Base-by-base conservation (phyloP, 1,284 basidiomycete species). In the Lentinula novae-zelandiae region DNA sequence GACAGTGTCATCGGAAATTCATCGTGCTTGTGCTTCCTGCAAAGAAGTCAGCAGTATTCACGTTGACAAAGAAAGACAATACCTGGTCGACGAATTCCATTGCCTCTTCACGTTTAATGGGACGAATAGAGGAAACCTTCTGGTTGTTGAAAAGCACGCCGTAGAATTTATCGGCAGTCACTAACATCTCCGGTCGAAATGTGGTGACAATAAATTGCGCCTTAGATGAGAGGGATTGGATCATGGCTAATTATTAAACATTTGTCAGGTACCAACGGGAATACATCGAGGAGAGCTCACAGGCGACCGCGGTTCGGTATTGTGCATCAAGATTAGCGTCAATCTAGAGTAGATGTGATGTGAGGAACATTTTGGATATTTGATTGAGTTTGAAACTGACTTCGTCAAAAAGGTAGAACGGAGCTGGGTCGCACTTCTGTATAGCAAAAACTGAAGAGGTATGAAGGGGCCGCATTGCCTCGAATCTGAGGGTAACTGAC, bases 381-480 rank as follows among this genome's bases (percentile, higher is more conserved):
- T 42, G 34, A 13, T 22, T n/a, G 13, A 60, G 42, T 51, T 10
- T 7, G 50, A 39, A 34, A 49, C 73, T 40, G 67, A 89, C 89
- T 82, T 99, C 97, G 72, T 99, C 97, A 71, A 99, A 99, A n/a
- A 99, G 82, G 75, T 99, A 99, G 79, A 99, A 99, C 0, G 97
- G 97, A 0, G 97, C 97, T 0, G 97, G 97, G 71, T 99, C 97
- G 73, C 96, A 98, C 75, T 97, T 98, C 73, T 99, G 97, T 68
- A 99, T 99, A 7, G 96, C 95, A 71, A 99, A 99, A 17, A 99
- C 96, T 90, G 58, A 42, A 34, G 48, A 0, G 49, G 22, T 53
- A 20, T 58, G 20, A 57, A 61, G 48, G 38, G 5, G 22, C 57
- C 12, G 10, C 44, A 38, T 20, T 3, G 61, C 4, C 54, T 34